phyloP scores from a whole-genome alignment of 169 alveolate species.

The Cyclospora cayetanensis region DNA sequence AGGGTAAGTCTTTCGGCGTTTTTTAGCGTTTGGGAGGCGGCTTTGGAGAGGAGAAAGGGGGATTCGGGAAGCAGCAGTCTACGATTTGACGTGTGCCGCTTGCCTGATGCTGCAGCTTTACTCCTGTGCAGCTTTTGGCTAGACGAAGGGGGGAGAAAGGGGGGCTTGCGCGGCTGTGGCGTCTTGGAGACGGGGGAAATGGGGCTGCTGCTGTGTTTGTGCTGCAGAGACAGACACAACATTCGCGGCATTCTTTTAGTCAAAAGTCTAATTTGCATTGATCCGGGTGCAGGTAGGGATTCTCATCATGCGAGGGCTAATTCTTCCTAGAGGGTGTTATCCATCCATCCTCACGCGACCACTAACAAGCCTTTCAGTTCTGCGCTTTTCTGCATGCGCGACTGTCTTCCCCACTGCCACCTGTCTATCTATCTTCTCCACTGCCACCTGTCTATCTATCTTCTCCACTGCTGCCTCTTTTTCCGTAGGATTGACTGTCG shows the following conservation, averaged over 20 bases:
- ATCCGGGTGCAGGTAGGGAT: conserved; percentile 61
- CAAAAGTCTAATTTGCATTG: conserved; percentile 53
- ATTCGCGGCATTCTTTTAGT: conserved; percentile 60
- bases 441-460: neutral
- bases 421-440: neutral
- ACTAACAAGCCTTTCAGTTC: neutral
- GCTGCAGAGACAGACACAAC: conserved; percentile 32
- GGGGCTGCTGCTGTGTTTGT: neutral
- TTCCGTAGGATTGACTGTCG: conserved; percentile 2
- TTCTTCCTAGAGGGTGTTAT: neutral
- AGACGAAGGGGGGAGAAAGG: too few species aligned
- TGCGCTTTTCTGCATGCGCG: neutral
- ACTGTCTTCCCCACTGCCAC: neutral
- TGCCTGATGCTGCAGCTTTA: too few species aligned
- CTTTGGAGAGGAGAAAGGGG: too few species aligned
- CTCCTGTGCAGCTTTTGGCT: too few species aligned
- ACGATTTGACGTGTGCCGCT: too few species aligned
- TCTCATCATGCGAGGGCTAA: too few species aligned
- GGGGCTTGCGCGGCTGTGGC: too few species aligned
- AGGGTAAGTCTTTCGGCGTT: neutral
- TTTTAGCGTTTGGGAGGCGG: neutral
- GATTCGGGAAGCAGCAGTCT: too few species aligned
- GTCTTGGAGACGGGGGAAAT: too few species aligned
- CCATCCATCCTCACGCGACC: neutral
- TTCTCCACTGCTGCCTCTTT: neutral